Evolutionary conservation across 768 basidiomycete species (phyloP), one percentile per base, ranked within the genome.

Genomic region (Rhodotorula graminis): DNA sequence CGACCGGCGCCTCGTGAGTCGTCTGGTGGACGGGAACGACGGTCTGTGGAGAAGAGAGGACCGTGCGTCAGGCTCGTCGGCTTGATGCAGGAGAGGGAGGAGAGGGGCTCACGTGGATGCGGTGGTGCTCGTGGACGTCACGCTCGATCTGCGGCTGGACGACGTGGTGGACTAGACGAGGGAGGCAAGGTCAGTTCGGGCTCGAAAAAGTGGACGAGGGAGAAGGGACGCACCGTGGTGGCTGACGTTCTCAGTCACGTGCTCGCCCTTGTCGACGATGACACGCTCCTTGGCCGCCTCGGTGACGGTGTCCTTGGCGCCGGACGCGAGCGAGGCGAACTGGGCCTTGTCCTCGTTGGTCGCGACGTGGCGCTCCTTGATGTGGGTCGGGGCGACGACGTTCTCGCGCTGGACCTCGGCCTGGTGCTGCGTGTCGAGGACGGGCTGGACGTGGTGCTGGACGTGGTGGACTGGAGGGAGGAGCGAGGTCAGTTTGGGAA

Each of bases 71-170:
- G n/a, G n/a, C n/a, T n/a, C n/a, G n/a, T n/a, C n/a, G n/a, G n/a
- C n/a, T n/a, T n/a, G n/a, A n/a, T n/a, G 29, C 21, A 67, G 46
- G 29, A 31, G 57, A 14, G 46, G 4, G 50, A n/a, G n/a, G 29
- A 2, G 33, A 27, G 50, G 27, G 7, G 59, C 44, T 29, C 44
- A 61, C 60, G 81, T 82, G 82, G 58, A 82, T 78, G 29, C 73
- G 73, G 64, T 80, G 81, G 65, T 80, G 80, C 60, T 80, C 79
- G 75, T 81, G 75, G 46, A 80, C 81, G 77, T 83, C 82, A 31
- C 79, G 76, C 76, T 82, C 81, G 67, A 83, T 82, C 70, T 81
- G 80, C 33, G 82, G 82, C 72, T 73, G 72, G 61, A 80, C 74
- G 58, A 78, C 68, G 73, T 78, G 78, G 46, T 81, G 80, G 1